phyloP scores from a whole-genome alignment of 208 protist species.

The Zelonia costaricensis region DNA sequence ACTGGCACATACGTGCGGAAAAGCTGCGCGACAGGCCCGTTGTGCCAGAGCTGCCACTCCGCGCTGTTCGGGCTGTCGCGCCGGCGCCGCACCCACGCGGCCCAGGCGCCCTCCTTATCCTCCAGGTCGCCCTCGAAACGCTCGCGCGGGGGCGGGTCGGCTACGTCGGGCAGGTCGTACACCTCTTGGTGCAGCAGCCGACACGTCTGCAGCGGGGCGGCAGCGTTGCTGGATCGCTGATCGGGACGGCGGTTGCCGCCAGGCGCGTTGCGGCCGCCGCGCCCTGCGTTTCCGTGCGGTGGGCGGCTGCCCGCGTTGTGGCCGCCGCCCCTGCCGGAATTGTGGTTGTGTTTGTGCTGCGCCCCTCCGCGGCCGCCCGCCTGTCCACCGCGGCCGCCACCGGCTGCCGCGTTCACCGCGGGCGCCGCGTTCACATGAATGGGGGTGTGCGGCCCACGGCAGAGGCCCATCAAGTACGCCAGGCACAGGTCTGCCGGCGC shows the following conservation, averaged over 20 bases:
- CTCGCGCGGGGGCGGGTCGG: conserved; percentile 32
- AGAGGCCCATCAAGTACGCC: conserved; percentile 80
- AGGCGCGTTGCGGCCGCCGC: neutral
- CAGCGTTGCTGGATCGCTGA: no score
- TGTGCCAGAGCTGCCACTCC: conserved; percentile 87
- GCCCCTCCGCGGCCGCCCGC: neutral
- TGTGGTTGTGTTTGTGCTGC: neutral
- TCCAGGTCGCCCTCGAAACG: conserved; percentile 48
- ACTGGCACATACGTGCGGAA: conserved; percentile 58
- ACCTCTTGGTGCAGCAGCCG: conserved; percentile 50
- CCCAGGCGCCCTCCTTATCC: conserved; percentile 45
- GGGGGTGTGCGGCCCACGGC: conserved; percentile 24
- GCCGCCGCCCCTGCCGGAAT: no score
- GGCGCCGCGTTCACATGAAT: neutral
- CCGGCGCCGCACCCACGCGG: conserved; percentile 57
- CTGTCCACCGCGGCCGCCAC: conserved; percentile 4
- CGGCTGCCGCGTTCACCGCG: neutral
- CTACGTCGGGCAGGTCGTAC: conserved; percentile 51
- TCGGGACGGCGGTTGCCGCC: neutral
- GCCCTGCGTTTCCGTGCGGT: no score
- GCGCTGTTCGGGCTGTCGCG: conserved; percentile 72
- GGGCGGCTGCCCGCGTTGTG: no score
- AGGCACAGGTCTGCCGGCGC: conserved; percentile 73
- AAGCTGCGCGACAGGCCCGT: conserved; percentile 56
- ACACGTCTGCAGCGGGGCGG: conserved; percentile 17